These are phyloP conservation scores for Podaxis sp. DNA, from an alignment of 768 basidiomycete species.

Conservation along the genomic window DNA sequence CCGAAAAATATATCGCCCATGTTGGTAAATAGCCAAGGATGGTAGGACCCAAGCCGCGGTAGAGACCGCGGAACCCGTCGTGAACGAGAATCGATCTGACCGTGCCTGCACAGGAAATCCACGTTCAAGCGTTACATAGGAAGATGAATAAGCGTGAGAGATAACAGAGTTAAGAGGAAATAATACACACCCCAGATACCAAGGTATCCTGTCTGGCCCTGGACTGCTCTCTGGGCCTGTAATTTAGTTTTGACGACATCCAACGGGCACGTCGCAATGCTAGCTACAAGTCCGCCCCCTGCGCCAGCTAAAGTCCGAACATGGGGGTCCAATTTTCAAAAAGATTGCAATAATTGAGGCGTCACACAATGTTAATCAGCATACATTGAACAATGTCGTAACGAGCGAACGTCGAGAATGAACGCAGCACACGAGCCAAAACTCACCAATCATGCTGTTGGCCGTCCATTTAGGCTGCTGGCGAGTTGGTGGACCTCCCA, in stretches of 20 bases:
- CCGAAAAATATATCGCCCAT: slow-evolving; percentile 98
- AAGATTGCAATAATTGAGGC: background rate
- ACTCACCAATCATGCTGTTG: slow-evolving; percentile 81
- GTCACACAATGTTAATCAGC: background rate
- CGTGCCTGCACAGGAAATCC: slow-evolving; percentile 31
- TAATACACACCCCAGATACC: slow-evolving; percentile 66
- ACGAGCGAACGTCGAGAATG: background rate
- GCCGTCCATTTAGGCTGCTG: slow-evolving; percentile 61
- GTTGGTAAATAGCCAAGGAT: slow-evolving; percentile 96
- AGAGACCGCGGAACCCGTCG: slow-evolving; percentile 87
- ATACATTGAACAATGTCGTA: background rate
- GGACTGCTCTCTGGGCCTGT: slow-evolving; percentile 84
- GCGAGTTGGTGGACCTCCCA: slow-evolving; percentile 46
- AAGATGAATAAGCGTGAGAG: slow-evolving; percentile 13
- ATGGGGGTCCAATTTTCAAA: too few relatives aligned
- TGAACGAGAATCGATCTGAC: slow-evolving; percentile 45
- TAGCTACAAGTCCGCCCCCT: slow-evolving; percentile 90
- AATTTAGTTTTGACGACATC: slow-evolving; percentile 98
- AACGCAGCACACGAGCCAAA: slow-evolving; percentile 12
- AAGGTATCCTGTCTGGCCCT: slow-evolving; percentile 71
- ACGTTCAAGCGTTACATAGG: background rate
- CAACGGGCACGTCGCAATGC: slow-evolving; percentile 92
- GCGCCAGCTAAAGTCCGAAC: slow-evolving; percentile 69
- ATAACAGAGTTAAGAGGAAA: slow-evolving; percentile 1
- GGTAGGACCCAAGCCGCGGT: slow-evolving; percentile 97